These are phyloP conservation scores for Berberis vulgaris DNA, from an alignment of 164 flowering plant species.

Conservation along the genomic window DNA sequence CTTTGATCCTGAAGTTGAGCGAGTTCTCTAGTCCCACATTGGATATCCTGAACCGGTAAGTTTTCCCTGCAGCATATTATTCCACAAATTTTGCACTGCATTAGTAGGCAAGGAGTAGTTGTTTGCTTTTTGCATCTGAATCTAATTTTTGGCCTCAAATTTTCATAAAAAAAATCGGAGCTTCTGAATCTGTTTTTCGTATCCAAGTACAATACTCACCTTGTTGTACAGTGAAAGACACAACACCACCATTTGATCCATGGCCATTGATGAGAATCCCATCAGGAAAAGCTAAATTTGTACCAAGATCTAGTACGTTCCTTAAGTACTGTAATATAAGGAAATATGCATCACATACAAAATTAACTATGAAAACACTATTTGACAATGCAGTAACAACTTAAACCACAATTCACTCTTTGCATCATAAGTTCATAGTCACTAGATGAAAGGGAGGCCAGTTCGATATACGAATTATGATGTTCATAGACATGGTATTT, in stretches of 20 bases:
- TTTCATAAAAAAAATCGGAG: too few species aligned
- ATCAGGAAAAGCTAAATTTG: slow-evolving; percentile 39
- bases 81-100: too few species aligned
- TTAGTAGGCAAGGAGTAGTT: neutral
- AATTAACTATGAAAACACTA: too few species aligned
- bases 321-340: slow-evolving; percentile 34
- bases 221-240: slow-evolving; percentile 43
- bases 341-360: too few species aligned
- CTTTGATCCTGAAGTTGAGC: neutral
- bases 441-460: too few species aligned
- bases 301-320: slow-evolving; percentile 44
- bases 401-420: neutral
- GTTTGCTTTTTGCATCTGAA: too few species aligned
- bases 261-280: slow-evolving; percentile 70
- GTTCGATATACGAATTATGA: too few species aligned
- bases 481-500: too few species aligned
- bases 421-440: too few species aligned
- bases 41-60: slow-evolving; percentile 1
- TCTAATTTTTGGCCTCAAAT: too few species aligned
- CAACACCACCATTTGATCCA: slow-evolving; percentile 26
- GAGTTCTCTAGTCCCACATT: slow-evolving; percentile 4
- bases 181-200: too few species aligned
- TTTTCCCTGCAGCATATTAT: neutral
- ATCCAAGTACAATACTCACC: slow-evolving; percentile 23
- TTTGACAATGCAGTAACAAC: too few species aligned